phyloP scores from a whole-genome alignment of 306 rosid species.

The Prunus davidiana region DNA sequence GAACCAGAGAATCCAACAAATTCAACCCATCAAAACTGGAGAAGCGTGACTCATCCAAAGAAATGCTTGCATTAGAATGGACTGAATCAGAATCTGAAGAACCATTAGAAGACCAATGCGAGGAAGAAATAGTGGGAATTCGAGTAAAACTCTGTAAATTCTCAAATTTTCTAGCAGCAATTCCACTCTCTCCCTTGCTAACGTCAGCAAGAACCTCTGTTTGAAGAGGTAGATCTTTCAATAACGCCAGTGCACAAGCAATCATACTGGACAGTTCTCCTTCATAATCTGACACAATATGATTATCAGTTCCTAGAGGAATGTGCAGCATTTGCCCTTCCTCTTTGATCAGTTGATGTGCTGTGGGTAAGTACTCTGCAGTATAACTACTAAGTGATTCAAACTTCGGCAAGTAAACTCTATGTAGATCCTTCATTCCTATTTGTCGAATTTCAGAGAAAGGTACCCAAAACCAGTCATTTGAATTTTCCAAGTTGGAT shows the following conservation, averaged over 20 bases:
- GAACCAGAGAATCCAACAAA: conserved; percentile 48
- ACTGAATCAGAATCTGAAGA: conserved; percentile 58
- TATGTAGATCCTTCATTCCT: conserved; percentile 57
- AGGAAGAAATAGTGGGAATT: conserved; percentile 30
- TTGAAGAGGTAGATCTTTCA: conserved; percentile 52
- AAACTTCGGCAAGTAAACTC: conserved; percentile 51
- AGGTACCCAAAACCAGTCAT: conserved; percentile 78
- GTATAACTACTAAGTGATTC: conserved; percentile 54
- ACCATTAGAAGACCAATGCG: conserved; percentile 38
- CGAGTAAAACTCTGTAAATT: conserved; percentile 42
- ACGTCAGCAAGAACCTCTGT: conserved; percentile 37
- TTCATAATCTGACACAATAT: conserved; percentile 71
- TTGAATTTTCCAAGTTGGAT: conserved; percentile 37
- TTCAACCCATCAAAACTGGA: conserved; percentile 58
- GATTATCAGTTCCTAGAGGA: conserved; percentile 55
- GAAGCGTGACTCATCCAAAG: conserved; percentile 59
- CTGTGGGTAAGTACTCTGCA: conserved; percentile 49
- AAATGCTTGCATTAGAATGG: conserved; percentile 47
- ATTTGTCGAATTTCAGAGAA: conserved; percentile 55
- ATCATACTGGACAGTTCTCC: conserved; percentile 84
- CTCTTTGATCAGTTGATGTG: conserved; percentile 56
- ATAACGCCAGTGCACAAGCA: conserved; percentile 79
- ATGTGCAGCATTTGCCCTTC: conserved; percentile 83
- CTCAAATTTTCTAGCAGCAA: conserved; percentile 42
- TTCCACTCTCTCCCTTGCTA: conserved; percentile 31